phyloP scores from a whole-genome alignment of 192 early-diverging fungal genomes.

The Podila verticillata region DNA sequence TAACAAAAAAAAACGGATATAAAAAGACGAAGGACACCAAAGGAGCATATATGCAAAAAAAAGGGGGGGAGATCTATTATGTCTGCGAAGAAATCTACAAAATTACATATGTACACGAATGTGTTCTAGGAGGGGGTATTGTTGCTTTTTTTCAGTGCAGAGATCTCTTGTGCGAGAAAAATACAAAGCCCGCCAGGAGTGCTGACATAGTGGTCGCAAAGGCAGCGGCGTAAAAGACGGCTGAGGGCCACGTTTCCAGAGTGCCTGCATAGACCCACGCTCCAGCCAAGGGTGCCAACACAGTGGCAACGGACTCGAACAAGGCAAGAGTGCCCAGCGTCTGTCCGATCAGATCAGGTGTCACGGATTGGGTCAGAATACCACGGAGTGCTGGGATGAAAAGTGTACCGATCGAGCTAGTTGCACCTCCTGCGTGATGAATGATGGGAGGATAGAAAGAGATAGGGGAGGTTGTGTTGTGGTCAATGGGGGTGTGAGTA shows the following conservation, averaged over 20 bases:
- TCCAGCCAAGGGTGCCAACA: conserved; percentile 12
- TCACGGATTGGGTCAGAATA: conserved; percentile 26
- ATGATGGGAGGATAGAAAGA: neutral
- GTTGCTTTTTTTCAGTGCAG: neutral
- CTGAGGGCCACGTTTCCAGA: conserved; percentile 5
- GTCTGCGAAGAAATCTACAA: no score
- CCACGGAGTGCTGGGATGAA: conserved; percentile 41
- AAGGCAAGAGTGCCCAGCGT: conserved; percentile 33
- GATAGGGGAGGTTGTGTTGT: neutral
- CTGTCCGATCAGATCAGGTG: conserved; percentile 23
- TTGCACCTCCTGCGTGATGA: conserved; percentile 8
- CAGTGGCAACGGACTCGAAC: conserved; percentile 32
- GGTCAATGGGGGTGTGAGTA: neutral
- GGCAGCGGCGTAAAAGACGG: conserved; percentile 13
- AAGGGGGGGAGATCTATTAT: neutral
- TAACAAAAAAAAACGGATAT: no score
- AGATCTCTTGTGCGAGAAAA: neutral
- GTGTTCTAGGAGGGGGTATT: neutral
- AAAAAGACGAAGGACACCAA: no score
- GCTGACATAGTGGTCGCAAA: neutral
- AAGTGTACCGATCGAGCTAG: conserved; percentile 25
- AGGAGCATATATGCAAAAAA: neutral
- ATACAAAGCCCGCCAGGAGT: neutral
- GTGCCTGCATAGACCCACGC: conserved; percentile 23
- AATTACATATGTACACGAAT: no score